Conservation (phyloP, 768 basidiomycete genomes). For the Agaricus bisporus region DNA sequence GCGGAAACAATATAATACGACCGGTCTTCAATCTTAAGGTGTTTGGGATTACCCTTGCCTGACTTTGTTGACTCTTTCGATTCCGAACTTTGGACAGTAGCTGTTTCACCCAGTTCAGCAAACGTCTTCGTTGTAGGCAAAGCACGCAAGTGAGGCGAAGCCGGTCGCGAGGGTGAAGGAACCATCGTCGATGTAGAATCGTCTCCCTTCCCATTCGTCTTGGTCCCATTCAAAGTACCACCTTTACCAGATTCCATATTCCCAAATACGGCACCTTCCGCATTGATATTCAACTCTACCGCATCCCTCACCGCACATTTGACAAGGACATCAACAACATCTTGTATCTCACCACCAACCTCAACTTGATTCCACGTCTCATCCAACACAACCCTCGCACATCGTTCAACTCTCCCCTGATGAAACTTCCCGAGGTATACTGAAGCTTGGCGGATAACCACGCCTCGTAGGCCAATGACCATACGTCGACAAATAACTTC, state of each 20-base stretch:
- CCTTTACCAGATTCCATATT: neutral
- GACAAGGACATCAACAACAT: slow-evolving; percentile 65
- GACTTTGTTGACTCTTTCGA: slow-evolving; percentile 1
- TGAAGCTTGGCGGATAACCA: slow-evolving; percentile 85
- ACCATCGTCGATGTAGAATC: neutral
- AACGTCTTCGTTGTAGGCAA: slow-evolving; percentile 6
- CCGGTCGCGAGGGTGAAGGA: neutral
- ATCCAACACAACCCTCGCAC: slow-evolving; percentile 90
- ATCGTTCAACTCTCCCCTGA: slow-evolving; percentile 66
- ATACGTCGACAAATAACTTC: slow-evolving; percentile 84
- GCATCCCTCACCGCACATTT: slow-evolving; percentile 82
- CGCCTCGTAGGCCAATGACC: slow-evolving; percentile 90
- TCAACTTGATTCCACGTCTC: slow-evolving; percentile 90
- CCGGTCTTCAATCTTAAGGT: slow-evolving; percentile 75
- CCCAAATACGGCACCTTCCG: slow-evolving; percentile 22
- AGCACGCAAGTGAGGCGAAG: neutral
- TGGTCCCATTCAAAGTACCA: slow-evolving; percentile 6
- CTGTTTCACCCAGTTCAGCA: slow-evolving; percentile 1
- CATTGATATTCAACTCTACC: slow-evolving; percentile 47
- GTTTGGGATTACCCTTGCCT: slow-evolving; percentile 32
- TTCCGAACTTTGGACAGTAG: neutral
- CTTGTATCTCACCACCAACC: slow-evolving; percentile 61
- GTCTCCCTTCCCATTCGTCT: neutral
- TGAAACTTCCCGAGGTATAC: slow-evolving; percentile 85
- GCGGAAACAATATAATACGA: slow-evolving; percentile 84